phyloP scores from a whole-genome alignment of 1,139 yeast genomes.

The Scheffersomyces quercinus region DNA sequence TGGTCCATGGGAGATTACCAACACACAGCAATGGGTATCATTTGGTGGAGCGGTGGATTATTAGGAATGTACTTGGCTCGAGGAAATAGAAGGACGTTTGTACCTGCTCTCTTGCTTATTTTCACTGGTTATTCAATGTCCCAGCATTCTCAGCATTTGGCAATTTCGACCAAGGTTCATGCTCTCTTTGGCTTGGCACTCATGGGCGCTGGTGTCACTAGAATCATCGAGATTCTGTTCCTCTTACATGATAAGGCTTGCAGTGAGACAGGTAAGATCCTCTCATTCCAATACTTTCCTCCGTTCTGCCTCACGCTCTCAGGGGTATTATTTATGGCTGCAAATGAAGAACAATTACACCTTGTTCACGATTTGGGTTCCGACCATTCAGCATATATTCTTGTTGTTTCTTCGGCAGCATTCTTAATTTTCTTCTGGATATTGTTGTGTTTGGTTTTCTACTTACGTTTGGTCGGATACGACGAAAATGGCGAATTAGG shows the following conservation, averaged over 20 bases:
- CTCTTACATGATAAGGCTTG: conserved; percentile 57
- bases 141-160: conserved; percentile 75
- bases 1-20: conserved; percentile 94
- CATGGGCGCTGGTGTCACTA: conserved; percentile 71
- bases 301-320: conserved; percentile 77
- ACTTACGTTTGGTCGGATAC: conserved; percentile 52
- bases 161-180: conserved; percentile 82
- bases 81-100: conserved; percentile 64
- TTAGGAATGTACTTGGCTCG: conserved; percentile 76
- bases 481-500: conserved; percentile 37
- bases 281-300: conserved; percentile 79
- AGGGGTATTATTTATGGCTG: conserved; percentile 86
- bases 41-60: conserved; percentile 95
- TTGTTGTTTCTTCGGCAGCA: conserved; percentile 74
- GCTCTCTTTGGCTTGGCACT: conserved; percentile 79
- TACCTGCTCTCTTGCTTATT: conserved; percentile 79
- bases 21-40: conserved; percentile 93
- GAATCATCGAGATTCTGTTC: conserved; percentile 78
- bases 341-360: conserved; percentile 82
- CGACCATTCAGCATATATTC: conserved; percentile 80
- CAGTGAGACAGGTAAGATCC: conserved; percentile 47
- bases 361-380: conserved; percentile 74
- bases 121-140: conserved; percentile 96
- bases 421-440: conserved; percentile 71
- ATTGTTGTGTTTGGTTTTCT: conserved; percentile 55